These are phyloP conservation scores for Odontarrhena argentea DNA, from an alignment of 345 rosid species.

Conservation along the genomic window DNA sequence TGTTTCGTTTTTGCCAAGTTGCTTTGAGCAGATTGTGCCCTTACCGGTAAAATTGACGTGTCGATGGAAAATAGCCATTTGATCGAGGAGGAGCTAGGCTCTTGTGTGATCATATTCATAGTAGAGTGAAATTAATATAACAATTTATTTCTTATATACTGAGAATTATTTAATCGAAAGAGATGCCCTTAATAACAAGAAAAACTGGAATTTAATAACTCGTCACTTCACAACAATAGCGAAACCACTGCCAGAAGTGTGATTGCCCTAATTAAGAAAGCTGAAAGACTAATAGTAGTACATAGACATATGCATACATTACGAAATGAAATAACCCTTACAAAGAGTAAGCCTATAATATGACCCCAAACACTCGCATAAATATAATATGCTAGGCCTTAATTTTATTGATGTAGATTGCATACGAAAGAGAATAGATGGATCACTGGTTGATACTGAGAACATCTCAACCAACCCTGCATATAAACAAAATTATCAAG, in stretches of 20 bases:
- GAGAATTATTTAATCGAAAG: too few species aligned
- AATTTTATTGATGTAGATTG: constrained; percentile 22
- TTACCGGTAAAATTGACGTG: too few species aligned
- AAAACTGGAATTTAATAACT: constrained; percentile 1
- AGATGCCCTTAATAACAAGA: not conserved
- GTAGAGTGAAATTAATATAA: too few species aligned
- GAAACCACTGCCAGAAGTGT: not conserved
- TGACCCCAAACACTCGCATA: constrained; percentile 26
- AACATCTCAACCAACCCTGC: constrained; percentile 36
- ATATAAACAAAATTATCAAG: constrained; percentile 4
- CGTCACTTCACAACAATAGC: constrained; percentile 8
- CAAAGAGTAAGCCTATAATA: not conserved
- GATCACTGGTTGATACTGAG: not conserved
- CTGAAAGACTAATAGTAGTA: not conserved
- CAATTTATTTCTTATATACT: too few species aligned
- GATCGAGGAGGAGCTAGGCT: too few species aligned
- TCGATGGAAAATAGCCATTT: too few species aligned
- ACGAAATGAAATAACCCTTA: constrained; percentile 14
- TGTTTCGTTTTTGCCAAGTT: too few species aligned
- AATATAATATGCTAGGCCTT: not conserved
- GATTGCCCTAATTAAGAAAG: not conserved
- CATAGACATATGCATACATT: constrained; percentile 2
- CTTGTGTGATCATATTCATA: too few species aligned
- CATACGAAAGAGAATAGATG: not conserved
- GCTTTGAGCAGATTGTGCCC: too few species aligned